These are phyloP conservation scores for Quillaja saponaria DNA, from an alignment of 306 rosid species.

Conservation along the genomic window DNA sequence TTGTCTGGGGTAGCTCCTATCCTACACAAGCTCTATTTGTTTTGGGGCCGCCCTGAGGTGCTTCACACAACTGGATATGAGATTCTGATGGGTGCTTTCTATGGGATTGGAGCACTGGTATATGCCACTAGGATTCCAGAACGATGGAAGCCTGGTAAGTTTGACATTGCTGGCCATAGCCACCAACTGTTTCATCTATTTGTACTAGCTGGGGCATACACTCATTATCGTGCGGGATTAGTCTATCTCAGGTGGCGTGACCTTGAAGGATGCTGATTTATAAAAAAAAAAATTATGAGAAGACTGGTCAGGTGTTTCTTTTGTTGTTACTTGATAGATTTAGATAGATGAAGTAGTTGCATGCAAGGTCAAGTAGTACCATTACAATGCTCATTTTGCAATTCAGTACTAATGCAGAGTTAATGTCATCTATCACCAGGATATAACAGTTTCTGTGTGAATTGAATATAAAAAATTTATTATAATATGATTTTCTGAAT, in stretches of 20 bases:
- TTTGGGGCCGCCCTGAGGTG: conserved; percentile 90
- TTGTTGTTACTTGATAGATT: background rate
- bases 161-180: conserved; percentile 96
- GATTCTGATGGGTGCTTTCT: conserved; percentile 76
- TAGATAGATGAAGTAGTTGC: no score
- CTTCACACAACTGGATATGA: conserved; percentile 82
- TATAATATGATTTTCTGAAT: no score
- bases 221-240: conserved; percentile 90
- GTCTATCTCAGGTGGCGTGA: conserved; percentile 95
- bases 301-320: conserved; percentile 16
- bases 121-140: conserved; percentile 94
- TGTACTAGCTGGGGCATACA: conserved; percentile 91
- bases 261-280: conserved; percentile 68
- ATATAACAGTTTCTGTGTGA: no score
- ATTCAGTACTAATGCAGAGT: no score
- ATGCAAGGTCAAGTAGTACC: no score
- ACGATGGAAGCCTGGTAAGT: conserved; percentile 97
- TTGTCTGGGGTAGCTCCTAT: conserved; percentile 72
- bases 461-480: no score
- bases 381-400: no score
- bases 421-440: no score
- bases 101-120: conserved; percentile 82
- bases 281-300: conserved; percentile 10
- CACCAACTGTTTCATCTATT: conserved; percentile 86
- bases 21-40: conserved; percentile 76